Conservation (phyloP, 106 monocot genomes). For the Agapanthus africanus region DNA sequence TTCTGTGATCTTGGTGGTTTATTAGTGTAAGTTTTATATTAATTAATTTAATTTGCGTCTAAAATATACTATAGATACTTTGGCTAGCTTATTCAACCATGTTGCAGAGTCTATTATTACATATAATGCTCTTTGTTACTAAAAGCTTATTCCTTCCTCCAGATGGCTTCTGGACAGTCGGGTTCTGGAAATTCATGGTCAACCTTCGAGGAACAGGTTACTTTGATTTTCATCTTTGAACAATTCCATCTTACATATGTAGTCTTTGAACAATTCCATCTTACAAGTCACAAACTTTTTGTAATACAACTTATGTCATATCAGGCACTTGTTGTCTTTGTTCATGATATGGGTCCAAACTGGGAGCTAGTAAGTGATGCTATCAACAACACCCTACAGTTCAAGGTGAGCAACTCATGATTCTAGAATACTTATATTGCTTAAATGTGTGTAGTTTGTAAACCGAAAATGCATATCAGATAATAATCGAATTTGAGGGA, state of each 20-base stretch:
- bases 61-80: not conserved
- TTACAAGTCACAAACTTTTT: not conserved
- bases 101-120: not conserved
- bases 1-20: not conserved
- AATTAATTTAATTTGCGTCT: not conserved
- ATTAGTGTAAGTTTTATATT: too few species aligned
- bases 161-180: constrained; percentile 55
- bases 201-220: constrained; percentile 93
- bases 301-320: constrained; percentile 7
- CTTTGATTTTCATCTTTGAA: not conserved
- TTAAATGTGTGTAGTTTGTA: not conserved
- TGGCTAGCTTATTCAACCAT: not conserved
- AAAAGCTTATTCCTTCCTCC: constrained; percentile 8
- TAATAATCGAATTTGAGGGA: not conserved
- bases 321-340: constrained; percentile 98
- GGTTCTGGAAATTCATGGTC: constrained; percentile 59
- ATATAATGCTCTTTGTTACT: not conserved
- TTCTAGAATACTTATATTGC: too few species aligned
- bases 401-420: constrained; percentile 50
- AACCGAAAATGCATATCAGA: not conserved
- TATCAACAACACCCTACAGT: constrained; percentile 81
- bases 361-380: constrained; percentile 99
- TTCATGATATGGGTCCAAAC: constrained; percentile 99
- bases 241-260: not conserved
- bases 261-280: not conserved